Conservation (phyloP, 2,329 filamentous ascomycete genomes). For the Tolypocladium pustulatum region DNA sequence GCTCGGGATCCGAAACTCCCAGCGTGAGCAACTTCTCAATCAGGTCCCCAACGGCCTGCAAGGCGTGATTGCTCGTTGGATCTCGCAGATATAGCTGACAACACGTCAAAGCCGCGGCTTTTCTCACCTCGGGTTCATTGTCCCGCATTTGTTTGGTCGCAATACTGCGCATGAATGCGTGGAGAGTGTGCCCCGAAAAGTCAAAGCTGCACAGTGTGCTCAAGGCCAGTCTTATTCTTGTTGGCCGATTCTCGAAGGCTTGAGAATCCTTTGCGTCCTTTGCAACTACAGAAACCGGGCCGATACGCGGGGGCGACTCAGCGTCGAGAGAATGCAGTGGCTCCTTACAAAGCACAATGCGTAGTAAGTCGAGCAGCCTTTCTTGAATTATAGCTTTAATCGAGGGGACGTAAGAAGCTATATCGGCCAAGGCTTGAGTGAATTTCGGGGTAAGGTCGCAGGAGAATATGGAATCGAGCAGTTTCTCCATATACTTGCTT, state of each 20-base stretch:
- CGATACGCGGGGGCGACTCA: too few species aligned
- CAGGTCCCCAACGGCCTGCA: slow-evolving; percentile 94
- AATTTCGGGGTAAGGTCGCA: slow-evolving; percentile 90
- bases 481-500: slow-evolving; percentile 94
- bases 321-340: too few species aligned
- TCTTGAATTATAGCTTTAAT: slow-evolving; percentile 91
- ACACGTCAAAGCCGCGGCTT: slow-evolving; percentile 89
- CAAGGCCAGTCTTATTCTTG: slow-evolving; percentile 83
- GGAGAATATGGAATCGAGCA: slow-evolving; percentile 92
- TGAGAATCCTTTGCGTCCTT: slow-evolving; percentile 80
- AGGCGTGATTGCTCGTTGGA: slow-evolving; percentile 90
- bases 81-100: slow-evolving; percentile 96
- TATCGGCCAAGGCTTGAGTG: slow-evolving; percentile 91
- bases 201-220: slow-evolving; percentile 97
- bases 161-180: slow-evolving; percentile 96
- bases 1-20: slow-evolving; percentile 81
- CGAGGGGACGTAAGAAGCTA: slow-evolving; percentile 96
- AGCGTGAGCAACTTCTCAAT: slow-evolving; percentile 94
- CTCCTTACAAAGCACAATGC: slow-evolving; percentile 82
- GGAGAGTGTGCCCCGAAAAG: slow-evolving; percentile 82
- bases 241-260: slow-evolving; percentile 66
- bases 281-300: too few species aligned
- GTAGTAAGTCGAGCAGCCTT: slow-evolving; percentile 86
- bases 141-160: slow-evolving; percentile 97
- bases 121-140: slow-evolving; percentile 84